Conservation (phyloP, 768 basidiomycete genomes). For the Suillus brevipes region DNA sequence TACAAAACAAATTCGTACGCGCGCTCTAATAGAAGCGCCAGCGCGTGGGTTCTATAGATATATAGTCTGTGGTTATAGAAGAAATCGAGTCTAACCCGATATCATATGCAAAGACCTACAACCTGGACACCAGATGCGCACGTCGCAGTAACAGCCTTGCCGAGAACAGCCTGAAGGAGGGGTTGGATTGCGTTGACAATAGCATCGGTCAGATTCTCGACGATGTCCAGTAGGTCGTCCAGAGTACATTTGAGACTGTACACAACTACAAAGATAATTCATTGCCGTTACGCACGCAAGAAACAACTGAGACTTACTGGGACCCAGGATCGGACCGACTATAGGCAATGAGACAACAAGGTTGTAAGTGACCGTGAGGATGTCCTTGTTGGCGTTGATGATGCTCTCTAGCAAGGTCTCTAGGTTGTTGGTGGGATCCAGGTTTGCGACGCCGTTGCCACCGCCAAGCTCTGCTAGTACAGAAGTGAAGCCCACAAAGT, state of each 20-base stretch:
- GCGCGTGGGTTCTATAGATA: constrained; percentile 31
- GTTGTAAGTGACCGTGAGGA: constrained; percentile 33
- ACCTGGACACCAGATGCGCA: constrained; percentile 26
- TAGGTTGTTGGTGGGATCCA: constrained; percentile 43
- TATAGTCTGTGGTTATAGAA: constrained; percentile 28
- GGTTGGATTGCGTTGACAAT: constrained; percentile 43
- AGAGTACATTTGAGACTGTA: constrained; percentile 62
- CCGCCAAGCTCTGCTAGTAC: constrained; percentile 29
- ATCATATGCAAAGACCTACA: constrained; percentile 20
- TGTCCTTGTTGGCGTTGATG: constrained; percentile 49
- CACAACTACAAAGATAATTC: constrained; percentile 41
- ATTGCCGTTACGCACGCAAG: constrained; percentile 2
- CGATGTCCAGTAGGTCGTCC: constrained; percentile 48
- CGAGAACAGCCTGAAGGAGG: constrained; percentile 30
- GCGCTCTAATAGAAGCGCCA: constrained; percentile 15
- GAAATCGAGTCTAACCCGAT: constrained; percentile 25
- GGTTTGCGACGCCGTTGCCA: constrained; percentile 54
- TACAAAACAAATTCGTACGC: constrained; percentile 28
- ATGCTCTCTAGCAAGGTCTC: constrained; percentile 52
- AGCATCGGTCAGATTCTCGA: constrained; percentile 51
- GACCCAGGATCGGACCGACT: constrained; percentile 53
- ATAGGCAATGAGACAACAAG: constrained; percentile 43
- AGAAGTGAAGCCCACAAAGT: constrained; percentile 31
- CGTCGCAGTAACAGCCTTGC: constrained; percentile 18
- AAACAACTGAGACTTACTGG: constrained; percentile 43